Evolutionary conservation across 768 basidiomycete genomes (phyloP).

Genomic region (Roridomyces roridus): DNA sequence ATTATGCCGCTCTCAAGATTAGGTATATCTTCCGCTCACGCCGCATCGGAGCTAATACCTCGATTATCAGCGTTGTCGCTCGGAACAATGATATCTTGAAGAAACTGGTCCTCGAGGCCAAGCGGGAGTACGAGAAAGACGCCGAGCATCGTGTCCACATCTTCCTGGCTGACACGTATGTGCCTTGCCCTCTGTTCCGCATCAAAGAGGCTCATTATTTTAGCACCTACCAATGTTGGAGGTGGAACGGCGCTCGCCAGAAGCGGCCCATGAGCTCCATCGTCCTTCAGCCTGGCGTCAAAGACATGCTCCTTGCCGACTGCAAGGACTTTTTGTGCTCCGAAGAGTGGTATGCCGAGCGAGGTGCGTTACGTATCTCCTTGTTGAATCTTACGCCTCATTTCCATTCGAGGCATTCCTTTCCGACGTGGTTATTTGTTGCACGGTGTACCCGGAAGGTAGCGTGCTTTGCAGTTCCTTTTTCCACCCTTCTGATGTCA

Average conservation of each 20-base stretch:
- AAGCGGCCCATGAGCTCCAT: conserved; percentile 94
- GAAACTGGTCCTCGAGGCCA: conserved; percentile 85
- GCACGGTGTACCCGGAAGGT: conserved; percentile 89
- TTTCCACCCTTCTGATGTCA: conserved; percentile 15
- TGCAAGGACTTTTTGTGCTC: conserved; percentile 86
- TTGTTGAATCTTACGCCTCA: conserved; percentile 10
- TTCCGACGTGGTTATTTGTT: conserved; percentile 87
- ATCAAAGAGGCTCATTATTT: conserved; percentile 17
- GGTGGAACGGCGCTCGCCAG: conserved; percentile 88
- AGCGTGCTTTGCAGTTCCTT: conserved; percentile 13
- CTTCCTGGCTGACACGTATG: conserved; percentile 89
- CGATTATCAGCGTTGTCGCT: conserved; percentile 71
- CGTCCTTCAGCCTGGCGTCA: conserved; percentile 86
- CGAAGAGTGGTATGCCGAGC: conserved; percentile 91
- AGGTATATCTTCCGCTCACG: conserved; percentile 52
- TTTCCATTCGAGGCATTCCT: conserved; percentile 66
- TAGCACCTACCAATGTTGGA: conserved; percentile 79
- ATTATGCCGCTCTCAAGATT: conserved; percentile 78
- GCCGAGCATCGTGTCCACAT: conserved; percentile 91
- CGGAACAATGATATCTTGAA: conserved; percentile 89
- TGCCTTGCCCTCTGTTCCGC: conserved; percentile 24
- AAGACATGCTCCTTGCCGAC: conserved; percentile 89
- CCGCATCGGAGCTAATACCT: conserved; percentile 14
- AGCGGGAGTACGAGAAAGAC: conserved; percentile 89
- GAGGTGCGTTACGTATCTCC: conserved; percentile 58